These are phyloP conservation scores for Kodamaea neixiangensis DNA, from an alignment of 805 yeast genomes.

Conservation along the genomic window DNA sequence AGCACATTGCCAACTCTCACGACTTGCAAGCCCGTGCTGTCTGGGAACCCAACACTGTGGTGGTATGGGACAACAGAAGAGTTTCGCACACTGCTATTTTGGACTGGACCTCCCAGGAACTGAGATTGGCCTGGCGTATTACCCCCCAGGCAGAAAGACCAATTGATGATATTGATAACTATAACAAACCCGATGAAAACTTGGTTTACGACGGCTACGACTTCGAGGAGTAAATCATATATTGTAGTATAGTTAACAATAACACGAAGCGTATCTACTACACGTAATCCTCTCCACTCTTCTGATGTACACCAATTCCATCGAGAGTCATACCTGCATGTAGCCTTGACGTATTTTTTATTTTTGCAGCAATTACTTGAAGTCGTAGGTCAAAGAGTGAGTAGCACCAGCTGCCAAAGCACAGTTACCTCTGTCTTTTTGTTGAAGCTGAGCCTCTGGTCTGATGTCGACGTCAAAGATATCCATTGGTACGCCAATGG, in stretches of 20 bases:
- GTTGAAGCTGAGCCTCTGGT: slow-evolving; percentile 34
- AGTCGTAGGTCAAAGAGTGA: slow-evolving; percentile 17
- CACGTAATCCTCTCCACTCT: no score
- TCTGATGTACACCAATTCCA: not conserved
- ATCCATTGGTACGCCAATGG: slow-evolving; percentile 53
- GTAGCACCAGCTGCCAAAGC: slow-evolving; percentile 31
- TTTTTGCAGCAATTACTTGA: not conserved
- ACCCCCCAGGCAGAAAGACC: slow-evolving; percentile 46
- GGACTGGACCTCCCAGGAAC: slow-evolving; percentile 34
- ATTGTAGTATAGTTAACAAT: not conserved
- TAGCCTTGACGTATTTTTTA: not conserved
- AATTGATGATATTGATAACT: slow-evolving; percentile 24
- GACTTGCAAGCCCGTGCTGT: slow-evolving; percentile 41
- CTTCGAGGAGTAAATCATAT: not conserved
- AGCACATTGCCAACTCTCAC: slow-evolving; percentile 35
- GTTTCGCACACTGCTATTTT: slow-evolving; percentile 37
- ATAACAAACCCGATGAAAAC: slow-evolving; percentile 25
- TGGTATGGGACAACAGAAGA: slow-evolving; percentile 43
- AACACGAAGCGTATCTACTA: no score
- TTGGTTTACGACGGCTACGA: slow-evolving; percentile 10
- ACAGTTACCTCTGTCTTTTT: slow-evolving; percentile 38
- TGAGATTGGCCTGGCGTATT: slow-evolving; percentile 37
- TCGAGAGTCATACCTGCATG: not conserved
- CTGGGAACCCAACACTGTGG: slow-evolving; percentile 40
- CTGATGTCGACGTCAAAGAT: slow-evolving; percentile 51